Base-by-base conservation (phyloP, 1,284 basidiomycete genomes). In the Leccinum brunneo-olivaceum region DNA sequence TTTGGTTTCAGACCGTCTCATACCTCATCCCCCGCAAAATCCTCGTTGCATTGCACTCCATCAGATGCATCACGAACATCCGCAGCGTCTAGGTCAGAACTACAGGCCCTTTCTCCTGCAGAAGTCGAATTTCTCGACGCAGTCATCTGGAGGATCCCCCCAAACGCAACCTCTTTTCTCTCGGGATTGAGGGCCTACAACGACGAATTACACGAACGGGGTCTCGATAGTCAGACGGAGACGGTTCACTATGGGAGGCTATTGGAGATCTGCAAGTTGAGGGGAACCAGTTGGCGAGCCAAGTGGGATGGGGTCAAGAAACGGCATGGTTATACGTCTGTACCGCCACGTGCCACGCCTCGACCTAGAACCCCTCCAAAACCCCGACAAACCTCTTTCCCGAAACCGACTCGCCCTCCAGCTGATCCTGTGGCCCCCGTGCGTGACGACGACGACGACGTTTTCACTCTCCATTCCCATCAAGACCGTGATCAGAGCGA, bases 101-200 rank as follows among this genome's bases (percentile, higher is more conserved):
- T 87, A 16, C 64, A 71, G 25, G 66, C 70, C 27, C 71, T 90
- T 23, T 69, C 80, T 0, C 58, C 61, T 4, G 66, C 74, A 42
- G 83, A 90, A 53, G 71, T 88, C 48, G 70, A 77, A 39, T 73
- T 90, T 50, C 70, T 90, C 35, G 83, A 90, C 49, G 75, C 77
- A 28, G 82, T 90, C 2, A 76, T 90, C 32, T 57, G 69, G 44
- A 77, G 79, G 43, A 83, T 81, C 37, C 72, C 80, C 5, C 68
- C 76, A 7, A 66, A 71, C 19, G 77, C 84, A 11, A 83, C 80
- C 1, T 81, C 81, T 0, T 89, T 89, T 54, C 67, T 85, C 27
- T 73, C 77, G 2, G 75, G 88, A n/a, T 81, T 87, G 70, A 86
- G 84, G 54, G 83, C 86, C 0, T 90, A 90, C 60, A 85, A 80